Base-by-base conservation (phyloP, 148 eudicot species). In the Chenopodium berlandieri region DNA sequence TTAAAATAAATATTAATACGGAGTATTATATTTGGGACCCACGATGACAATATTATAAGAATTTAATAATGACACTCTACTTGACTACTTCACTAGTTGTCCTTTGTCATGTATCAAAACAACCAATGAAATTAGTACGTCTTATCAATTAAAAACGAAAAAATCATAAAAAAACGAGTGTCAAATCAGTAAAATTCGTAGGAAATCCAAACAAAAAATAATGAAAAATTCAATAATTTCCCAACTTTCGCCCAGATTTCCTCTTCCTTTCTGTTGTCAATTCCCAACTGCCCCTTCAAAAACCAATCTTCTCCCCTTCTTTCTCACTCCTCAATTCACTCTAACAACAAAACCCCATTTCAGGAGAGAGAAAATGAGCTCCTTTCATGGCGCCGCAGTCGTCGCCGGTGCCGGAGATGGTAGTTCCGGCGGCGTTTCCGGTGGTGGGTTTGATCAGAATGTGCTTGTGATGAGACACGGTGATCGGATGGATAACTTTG, bases 391-490 rank as follows among this genome's bases (percentile, higher is more conserved):
- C 19, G 31, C 12, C 8, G 14, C 0, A 0, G 13, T 34, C 30
- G 25, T 9, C 34, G 31, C 62, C 62, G 22, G 17, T 4, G 62
- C 22, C 17, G 62, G 22, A 3, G 62, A 20, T 16, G 19, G 27
- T 11, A 19, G 20, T 4, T 69, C 6, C 52, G 13, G 52, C 52
- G 52, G 14, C 14, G 52, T 48, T 50, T 40, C 44, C 44, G 54
- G 16, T 13, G 16, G 0, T 10, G 54, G 22, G 6, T 62, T 83
- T 25, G 67, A 71, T 81, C 98, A 95, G 70, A 85, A 93, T 86
- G 88, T 95, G 75, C 80, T 95, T 77, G 90, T 95, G 22, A 91
- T 95, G 97, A 83, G 99, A 44, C 99, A 95, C 85, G 97, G 99
- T 16, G 96, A 95, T 75, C 91, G 99, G 17, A 82, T 87, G 25